These are phyloP conservation scores for Suillus decipiens DNA, from an alignment of 768 basidiomycete genomes.

Conservation along the genomic window DNA sequence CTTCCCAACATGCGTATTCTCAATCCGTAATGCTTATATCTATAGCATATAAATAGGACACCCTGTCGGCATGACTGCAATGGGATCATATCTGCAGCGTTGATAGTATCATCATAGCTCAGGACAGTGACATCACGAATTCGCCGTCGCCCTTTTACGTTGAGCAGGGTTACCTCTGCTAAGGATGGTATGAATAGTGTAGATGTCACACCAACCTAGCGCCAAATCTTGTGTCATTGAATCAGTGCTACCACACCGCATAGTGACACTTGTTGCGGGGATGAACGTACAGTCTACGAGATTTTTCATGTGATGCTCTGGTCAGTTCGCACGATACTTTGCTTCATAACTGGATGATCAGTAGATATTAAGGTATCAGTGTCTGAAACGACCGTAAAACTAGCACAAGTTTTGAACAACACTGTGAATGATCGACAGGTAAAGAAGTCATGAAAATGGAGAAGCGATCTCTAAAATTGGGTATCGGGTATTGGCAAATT, in stretches of 20 bases:
- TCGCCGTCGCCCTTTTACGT: not conserved
- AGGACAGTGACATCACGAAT: not conserved
- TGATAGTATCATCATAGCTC: not conserved
- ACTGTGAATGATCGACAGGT: not conserved
- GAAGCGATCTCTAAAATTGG: no score
- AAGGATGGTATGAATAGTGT: not conserved
- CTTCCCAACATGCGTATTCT: not conserved
- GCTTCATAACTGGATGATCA: not conserved
- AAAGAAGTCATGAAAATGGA: not conserved
- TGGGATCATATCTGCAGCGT: not conserved
- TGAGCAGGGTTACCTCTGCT: not conserved
- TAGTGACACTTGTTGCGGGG: not conserved
- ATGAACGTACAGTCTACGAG: not conserved
- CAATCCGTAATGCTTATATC: not conserved
- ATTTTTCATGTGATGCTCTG: not conserved
- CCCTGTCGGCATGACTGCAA: not conserved
- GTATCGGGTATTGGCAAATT: not conserved
- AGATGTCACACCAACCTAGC: not conserved
- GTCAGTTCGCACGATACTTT: not conserved
- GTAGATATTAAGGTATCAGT: not conserved
- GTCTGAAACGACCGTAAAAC: not conserved
- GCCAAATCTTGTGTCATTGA: not conserved
- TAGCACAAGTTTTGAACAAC: not conserved
- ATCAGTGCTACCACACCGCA: not conserved
- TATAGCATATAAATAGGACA: not conserved